These are phyloP conservation scores for Colletotrichum tabaci DNA, from an alignment of 2,329 filamentous ascomycete genomes.

Conservation along the genomic window DNA sequence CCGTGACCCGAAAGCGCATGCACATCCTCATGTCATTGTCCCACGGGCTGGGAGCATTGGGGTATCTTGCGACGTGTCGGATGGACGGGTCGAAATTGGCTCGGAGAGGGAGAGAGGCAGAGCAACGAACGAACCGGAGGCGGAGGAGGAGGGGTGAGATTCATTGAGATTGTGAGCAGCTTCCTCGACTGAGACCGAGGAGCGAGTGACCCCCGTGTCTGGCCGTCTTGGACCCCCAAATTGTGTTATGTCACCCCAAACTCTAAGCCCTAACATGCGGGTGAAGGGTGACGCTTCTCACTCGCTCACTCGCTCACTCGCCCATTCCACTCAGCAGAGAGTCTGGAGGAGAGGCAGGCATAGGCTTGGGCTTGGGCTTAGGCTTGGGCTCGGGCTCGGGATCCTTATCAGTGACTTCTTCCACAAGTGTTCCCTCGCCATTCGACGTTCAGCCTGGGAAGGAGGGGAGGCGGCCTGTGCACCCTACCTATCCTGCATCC, in stretches of 20 bases:
- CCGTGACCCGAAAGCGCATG: neutral
- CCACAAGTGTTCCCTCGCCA: neutral
- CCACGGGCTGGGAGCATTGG: neutral
- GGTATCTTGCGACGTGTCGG: neutral
- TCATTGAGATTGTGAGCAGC: neutral
- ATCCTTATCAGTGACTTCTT: slow-evolving; percentile 37
- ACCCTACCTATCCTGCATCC: neutral
- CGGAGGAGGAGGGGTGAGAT: neutral
- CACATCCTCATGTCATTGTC: neutral
- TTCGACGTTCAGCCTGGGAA: neutral
- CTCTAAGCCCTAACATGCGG: slow-evolving; percentile 32
- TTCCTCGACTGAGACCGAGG: neutral
- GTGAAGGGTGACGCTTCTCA: slow-evolving; percentile 11
- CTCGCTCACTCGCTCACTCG: neutral
- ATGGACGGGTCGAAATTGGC: neutral
- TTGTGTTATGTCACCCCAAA: slow-evolving; percentile 32
- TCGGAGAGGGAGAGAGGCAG: neutral
- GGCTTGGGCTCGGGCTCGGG: neutral
- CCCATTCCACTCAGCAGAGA: neutral
- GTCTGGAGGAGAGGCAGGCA: neutral
- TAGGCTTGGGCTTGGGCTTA: too few relatives aligned
- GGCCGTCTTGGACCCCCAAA: slow-evolving; percentile 33
- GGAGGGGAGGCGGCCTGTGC: slow-evolving; percentile 24
- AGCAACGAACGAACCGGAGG: neutral
- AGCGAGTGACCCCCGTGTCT: slow-evolving; percentile 11